Evolutionary conservation across 2,329 filamentous ascomycete genomes (phyloP).

Genomic region (Nannizzia gypsea): DNA sequence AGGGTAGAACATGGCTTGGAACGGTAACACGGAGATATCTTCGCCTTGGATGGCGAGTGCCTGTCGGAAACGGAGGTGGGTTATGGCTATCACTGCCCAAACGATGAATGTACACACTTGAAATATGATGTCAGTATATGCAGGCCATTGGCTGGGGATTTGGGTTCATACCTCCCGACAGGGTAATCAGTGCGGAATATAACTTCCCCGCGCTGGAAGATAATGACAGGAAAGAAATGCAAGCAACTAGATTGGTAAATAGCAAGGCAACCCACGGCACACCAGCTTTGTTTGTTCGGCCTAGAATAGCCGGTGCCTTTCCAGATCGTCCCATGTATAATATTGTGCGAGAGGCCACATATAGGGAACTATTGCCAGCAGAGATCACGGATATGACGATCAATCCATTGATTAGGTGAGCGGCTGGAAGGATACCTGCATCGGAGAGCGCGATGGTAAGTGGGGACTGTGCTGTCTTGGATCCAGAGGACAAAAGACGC

Average conservation of each 20-base stretch:
- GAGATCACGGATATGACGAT: constrained; percentile 62
- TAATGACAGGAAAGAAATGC: constrained; percentile 24
- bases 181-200: constrained; percentile 23
- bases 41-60: constrained; percentile 29
- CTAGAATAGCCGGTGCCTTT: constrained; percentile 59
- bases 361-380: constrained; percentile 64
- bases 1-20: constrained; percentile 39
- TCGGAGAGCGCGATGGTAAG: constrained; percentile 64
- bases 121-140: not conserved
- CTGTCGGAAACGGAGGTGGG: constrained; percentile 33
- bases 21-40: constrained; percentile 35
- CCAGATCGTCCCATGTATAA: constrained; percentile 63
- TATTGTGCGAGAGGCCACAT: constrained; percentile 63
- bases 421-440: constrained; percentile 60
- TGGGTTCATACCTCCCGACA: constrained; percentile 22
- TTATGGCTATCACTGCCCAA: constrained; percentile 30
- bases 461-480: constrained; percentile 56
- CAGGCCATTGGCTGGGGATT: not conserved
- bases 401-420: constrained; percentile 66
- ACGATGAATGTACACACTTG: constrained; percentile 31
- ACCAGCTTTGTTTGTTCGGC: constrained; percentile 54
- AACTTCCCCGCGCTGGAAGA: constrained; percentile 23
- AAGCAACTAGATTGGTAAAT: constrained; percentile 59
- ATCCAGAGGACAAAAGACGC: constrained; percentile 49
- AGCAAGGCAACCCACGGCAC: constrained; percentile 50